These are phyloP conservation scores for Neoarthrinium moseri DNA, from an alignment of 2,329 filamentous ascomycete genomes.

Conservation along the genomic window DNA sequence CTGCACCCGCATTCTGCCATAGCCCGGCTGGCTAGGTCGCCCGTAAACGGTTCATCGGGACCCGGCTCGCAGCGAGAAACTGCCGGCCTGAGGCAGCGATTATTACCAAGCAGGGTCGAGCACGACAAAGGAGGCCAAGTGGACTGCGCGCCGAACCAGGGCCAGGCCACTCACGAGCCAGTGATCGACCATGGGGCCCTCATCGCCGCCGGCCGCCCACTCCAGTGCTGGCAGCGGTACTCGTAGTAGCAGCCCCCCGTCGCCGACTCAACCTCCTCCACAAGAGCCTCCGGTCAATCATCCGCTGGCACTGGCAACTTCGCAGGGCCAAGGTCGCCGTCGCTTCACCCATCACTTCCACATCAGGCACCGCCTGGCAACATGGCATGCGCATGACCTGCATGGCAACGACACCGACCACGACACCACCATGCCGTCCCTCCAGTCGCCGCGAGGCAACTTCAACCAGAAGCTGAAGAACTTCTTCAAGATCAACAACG, in stretches of 20 bases:
- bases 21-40: not conserved
- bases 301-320: not conserved
- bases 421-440: constrained; percentile 44
- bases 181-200: constrained; percentile 13
- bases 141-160: not conserved
- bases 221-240: no score
- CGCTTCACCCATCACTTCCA: constrained; percentile 20
- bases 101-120: constrained; percentile 6
- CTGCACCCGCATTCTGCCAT: not conserved
- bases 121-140: constrained; percentile 4
- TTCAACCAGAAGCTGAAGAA: constrained; percentile 69
- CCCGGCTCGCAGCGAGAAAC: not conserved
- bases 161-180: constrained; percentile 9
- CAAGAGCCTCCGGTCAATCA: constrained; percentile 7
- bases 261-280: constrained; percentile 10
- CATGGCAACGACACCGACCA: constrained; percentile 9
- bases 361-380: constrained; percentile 30
- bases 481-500: constrained; percentile 64
- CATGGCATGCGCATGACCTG: constrained; percentile 31
- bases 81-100: constrained; percentile 8
- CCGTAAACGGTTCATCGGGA: not conserved
- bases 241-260: constrained; percentile 11
- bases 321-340: not conserved
- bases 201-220: constrained; percentile 8
- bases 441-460: constrained; percentile 55